Conservation (phyloP, 106 monocot genomes). For the Dactylorhiza incarnata region DNA sequence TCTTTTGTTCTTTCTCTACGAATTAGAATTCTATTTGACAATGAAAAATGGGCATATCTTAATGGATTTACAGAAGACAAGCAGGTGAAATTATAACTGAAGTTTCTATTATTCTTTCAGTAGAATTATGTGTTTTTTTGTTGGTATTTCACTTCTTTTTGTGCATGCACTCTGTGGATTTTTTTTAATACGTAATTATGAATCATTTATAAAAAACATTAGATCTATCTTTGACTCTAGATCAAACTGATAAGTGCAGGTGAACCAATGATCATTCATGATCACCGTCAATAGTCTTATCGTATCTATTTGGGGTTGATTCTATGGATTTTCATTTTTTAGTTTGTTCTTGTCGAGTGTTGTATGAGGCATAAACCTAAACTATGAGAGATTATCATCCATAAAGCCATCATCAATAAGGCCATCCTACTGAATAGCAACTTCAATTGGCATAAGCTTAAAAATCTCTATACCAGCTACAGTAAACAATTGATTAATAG, state of each 20-base stretch:
- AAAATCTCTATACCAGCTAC: too few relatives aligned
- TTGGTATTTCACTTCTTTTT: neutral
- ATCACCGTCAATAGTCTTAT: neutral
- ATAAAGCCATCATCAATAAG: too few relatives aligned
- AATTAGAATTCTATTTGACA: constrained; percentile 58
- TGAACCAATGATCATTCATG: neutral
- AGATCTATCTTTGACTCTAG: neutral
- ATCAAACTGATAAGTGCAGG: neutral
- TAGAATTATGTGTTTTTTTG: neutral
- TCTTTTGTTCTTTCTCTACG: constrained; percentile 68
- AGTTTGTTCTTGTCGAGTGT: too few relatives aligned
- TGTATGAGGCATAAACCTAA: too few relatives aligned
- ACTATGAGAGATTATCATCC: too few relatives aligned
- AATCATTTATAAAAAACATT: neutral
- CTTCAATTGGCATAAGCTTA: too few relatives aligned
- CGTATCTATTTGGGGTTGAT: neutral
- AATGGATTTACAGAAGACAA: constrained; percentile 79
- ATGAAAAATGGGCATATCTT: constrained; percentile 78
- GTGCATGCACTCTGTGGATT: neutral
- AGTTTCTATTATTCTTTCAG: neutral
- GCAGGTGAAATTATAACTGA: constrained; percentile 37
- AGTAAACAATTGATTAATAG: too few relatives aligned
- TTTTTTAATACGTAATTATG: neutral
- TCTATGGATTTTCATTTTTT: too few relatives aligned
- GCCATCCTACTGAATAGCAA: too few relatives aligned